Evolutionary conservation across 352 stramenopile species (phyloP).

Genomic region (Phytopythium vexans): DNA sequence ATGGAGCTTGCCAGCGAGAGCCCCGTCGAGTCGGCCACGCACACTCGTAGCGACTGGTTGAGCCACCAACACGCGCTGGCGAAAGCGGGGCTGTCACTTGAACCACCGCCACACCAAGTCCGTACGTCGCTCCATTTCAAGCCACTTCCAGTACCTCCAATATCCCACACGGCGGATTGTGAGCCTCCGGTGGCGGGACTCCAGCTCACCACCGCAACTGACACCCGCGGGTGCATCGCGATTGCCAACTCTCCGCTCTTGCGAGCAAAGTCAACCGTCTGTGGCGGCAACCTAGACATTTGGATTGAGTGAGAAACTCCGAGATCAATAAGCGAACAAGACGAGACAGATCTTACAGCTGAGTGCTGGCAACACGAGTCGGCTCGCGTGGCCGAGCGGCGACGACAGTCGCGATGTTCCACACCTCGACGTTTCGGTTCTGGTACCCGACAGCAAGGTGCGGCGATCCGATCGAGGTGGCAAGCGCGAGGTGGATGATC

Average conservation of each 20-base stretch:
- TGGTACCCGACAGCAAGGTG: slow-evolving; percentile 52
- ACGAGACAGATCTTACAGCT: slow-evolving; percentile 16
- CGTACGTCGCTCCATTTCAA: slow-evolving; percentile 2
- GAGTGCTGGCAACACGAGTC: slow-evolving; percentile 22
- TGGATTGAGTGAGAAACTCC: neutral
- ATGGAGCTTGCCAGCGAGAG: neutral
- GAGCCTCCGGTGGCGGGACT: neutral
- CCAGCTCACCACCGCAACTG: slow-evolving; percentile 50
- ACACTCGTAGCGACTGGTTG: slow-evolving; percentile 3
- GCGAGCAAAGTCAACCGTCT: slow-evolving; percentile 47
- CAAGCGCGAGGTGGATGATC: slow-evolving; percentile 44
- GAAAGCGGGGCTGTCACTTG: too few species aligned
- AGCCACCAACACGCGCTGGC: neutral
- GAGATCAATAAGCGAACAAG: neutral
- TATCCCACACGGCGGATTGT: neutral
- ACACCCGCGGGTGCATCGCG: slow-evolving; percentile 33
- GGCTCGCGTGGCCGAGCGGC: slow-evolving; percentile 18
- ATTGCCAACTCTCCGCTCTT: slow-evolving; percentile 44
- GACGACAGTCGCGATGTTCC: slow-evolving; percentile 19
- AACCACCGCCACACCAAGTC: too few species aligned
- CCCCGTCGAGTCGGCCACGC: neutral
- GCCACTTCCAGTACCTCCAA: neutral
- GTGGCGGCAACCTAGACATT: slow-evolving; percentile 28
- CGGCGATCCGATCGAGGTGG: slow-evolving; percentile 11
- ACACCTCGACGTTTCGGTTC: slow-evolving; percentile 53